Percentiles rank a stretch among this genome's conserved stretches.
These are phyloP conservation scores for Angophora floribunda DNA, from an alignment of 345 rosid species.

Conservation along the genomic window DNA sequence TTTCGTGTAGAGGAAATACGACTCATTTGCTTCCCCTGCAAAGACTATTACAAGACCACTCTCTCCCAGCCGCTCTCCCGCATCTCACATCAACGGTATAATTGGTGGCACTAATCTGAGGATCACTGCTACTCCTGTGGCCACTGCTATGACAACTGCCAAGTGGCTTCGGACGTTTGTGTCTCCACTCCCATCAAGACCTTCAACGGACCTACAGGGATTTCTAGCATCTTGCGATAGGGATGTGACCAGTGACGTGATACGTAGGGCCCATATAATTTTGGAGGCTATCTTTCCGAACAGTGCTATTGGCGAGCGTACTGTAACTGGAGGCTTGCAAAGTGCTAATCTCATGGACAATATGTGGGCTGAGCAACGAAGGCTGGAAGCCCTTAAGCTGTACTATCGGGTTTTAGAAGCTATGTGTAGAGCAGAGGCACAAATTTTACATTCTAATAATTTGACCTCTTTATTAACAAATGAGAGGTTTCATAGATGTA, in stretches of 20 bases:
- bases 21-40: conserved; percentile 66
- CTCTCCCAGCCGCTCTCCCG: conserved; percentile 75
- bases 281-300: conserved; percentile 91
- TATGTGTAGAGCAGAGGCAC: conserved; percentile 91
- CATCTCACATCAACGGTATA: conserved; percentile 48
- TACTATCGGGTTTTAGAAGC: conserved; percentile 95
- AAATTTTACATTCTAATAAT: conserved; percentile 67
- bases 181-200: conserved; percentile 74
- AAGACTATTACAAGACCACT: conserved; percentile 75
- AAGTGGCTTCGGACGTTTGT: conserved; percentile 89
- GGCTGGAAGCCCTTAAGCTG: conserved; percentile 75
- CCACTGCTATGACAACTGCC: conserved; percentile 94
- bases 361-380: conserved; percentile 92
- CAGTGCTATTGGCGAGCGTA: conserved; percentile 52
- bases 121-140: conserved; percentile 81
- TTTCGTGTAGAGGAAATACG: conserved; percentile 54
- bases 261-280: conserved; percentile 74
- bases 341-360: conserved; percentile 79
- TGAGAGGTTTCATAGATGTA: conserved; percentile 96
- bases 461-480: conserved; percentile 84
- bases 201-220: conserved; percentile 59
- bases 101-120: conserved; percentile 26
- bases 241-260: conserved; percentile 73
- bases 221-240: conserved; percentile 73
- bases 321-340: conserved; percentile 55